Evolutionary conservation across 768 basidiomycete species (phyloP), one percentile per base, ranked within the genome.

Genomic region (Russula olivacea): DNA sequence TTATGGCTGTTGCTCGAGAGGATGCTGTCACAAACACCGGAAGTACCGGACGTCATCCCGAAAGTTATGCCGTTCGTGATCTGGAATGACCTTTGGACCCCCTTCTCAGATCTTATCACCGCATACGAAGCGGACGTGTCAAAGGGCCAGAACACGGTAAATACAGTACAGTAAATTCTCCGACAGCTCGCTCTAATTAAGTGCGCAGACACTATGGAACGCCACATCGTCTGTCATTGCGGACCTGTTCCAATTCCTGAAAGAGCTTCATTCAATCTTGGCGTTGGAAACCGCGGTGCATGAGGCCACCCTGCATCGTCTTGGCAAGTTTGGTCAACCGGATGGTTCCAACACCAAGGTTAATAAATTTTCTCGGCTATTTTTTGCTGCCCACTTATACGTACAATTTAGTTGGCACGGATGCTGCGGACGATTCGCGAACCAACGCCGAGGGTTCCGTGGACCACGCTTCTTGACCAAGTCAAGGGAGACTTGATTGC

Each of bases 21-120:
- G 57, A 80, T 73, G 65, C 36, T 66, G 3, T 66, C 71, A 0
- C 61, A 28, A 54, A 21, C 30, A 23, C 45, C 21, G 4, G 54
- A 53, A 3, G 55, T 55, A 38, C 59, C 60, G 30, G 68, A 66
- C 14, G 58, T 58, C 1, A 30, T 53, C 14, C 19, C 59, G 9
- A 73, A 71, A 14, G n/a, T 32, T 12, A 62, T 74, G 19, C 70
- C 79, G 23, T 72, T 76, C 45, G 74, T 72, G 47, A 77, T 89
- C 11, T 91, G 89, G 89, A 89, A 88, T 68, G 85, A 88, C 68
- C 71, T 91, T 9, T 91, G 88, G 88, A 82, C 87, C 2, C 79
- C 85, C 1, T 88, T 88, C 59, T 85, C 85, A 66, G 72, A 72
- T 14, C 75, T 88, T 40, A 69, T 85, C 15, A 69, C 74, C 45